Evolutionary conservation across 2,329 filamentous ascomycete species (phyloP).

Genomic region (Fusarium pininemorale): DNA sequence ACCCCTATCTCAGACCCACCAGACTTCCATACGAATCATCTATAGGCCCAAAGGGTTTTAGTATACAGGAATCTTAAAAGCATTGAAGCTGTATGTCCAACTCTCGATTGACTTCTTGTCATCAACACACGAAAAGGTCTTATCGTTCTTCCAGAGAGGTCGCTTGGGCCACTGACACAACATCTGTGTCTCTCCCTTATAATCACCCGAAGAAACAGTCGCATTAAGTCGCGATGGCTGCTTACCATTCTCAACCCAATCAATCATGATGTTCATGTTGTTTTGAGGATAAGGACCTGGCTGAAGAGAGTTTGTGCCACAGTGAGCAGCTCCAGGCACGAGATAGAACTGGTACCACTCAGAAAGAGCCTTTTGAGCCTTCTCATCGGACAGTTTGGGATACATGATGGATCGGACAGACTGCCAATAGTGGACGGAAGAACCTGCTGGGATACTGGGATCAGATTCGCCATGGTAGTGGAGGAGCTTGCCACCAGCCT

Average conservation of each 20-base stretch:
- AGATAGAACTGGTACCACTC: conserved; percentile 6
- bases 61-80: background rate
- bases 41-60: background rate
- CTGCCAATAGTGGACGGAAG: background rate
- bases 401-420: conserved; percentile 5
- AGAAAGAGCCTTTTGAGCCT: background rate
- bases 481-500: background rate
- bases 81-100: background rate
- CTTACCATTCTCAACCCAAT: background rate
- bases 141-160: background rate
- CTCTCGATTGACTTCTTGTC: background rate
- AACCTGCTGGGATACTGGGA: background rate
- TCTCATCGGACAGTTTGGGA: background rate
- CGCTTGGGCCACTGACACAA: conserved; percentile 1
- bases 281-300: background rate
- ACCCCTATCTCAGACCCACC: too few species aligned
- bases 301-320: background rate
- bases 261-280: conserved; percentile 1
- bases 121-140: background rate
- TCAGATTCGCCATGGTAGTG: conserved; percentile 1
- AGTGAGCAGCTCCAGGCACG: background rate
- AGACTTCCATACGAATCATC: too few species aligned
- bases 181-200: conserved; percentile 2
- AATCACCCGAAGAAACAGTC: background rate
- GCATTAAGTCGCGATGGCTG: background rate